Conservation (phyloP, 2,329 filamentous ascomycete genomes). For the Neonectria faginata region DNA sequence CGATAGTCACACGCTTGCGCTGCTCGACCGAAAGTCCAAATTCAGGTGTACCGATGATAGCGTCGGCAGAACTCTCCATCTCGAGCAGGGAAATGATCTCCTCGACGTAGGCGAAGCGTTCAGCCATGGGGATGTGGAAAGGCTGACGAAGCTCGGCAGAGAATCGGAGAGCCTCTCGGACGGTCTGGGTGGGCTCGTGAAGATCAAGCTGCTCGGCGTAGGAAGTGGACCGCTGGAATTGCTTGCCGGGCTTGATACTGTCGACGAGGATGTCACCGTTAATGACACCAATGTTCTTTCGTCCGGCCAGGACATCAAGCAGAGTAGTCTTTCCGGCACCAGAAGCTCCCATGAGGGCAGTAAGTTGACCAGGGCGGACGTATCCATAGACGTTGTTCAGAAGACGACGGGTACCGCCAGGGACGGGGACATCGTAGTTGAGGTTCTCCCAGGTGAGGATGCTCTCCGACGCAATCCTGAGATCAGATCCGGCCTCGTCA, state of each 20-base stretch:
- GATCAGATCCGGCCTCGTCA: constrained; percentile 60
- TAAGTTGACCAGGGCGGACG: constrained; percentile 81
- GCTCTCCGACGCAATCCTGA: constrained; percentile 70
- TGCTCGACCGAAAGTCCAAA: constrained; percentile 77
- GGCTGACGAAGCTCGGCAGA: constrained; percentile 71
- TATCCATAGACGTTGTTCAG: constrained; percentile 72
- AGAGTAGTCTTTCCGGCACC: constrained; percentile 91
- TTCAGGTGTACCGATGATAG: constrained; percentile 69
- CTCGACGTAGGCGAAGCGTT: constrained; percentile 71
- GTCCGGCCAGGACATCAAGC: constrained; percentile 76
- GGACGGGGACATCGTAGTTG: constrained; percentile 77
- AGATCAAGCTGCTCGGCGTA: constrained; percentile 73
- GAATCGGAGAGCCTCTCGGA: constrained; percentile 72
- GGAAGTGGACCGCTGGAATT: constrained; percentile 71
- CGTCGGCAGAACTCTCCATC: constrained; percentile 70
- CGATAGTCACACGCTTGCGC: constrained; percentile 86
- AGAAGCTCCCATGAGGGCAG: constrained; percentile 84
- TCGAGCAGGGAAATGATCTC: constrained; percentile 70
- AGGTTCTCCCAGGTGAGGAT: constrained; percentile 90
- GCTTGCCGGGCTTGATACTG: constrained; percentile 65
- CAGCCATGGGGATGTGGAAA: constrained; percentile 62
- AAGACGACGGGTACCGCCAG: constrained; percentile 66
- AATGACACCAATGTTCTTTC: constrained; percentile 73
- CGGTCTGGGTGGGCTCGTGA: constrained; percentile 71
- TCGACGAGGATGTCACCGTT: constrained; percentile 68